Percentiles rank a stretch among this genome's conserved stretches.
These are phyloP conservation scores for Rauvolfia tetraphylla DNA, from an alignment of 257 asterid genomes.

Conservation along the genomic window DNA sequence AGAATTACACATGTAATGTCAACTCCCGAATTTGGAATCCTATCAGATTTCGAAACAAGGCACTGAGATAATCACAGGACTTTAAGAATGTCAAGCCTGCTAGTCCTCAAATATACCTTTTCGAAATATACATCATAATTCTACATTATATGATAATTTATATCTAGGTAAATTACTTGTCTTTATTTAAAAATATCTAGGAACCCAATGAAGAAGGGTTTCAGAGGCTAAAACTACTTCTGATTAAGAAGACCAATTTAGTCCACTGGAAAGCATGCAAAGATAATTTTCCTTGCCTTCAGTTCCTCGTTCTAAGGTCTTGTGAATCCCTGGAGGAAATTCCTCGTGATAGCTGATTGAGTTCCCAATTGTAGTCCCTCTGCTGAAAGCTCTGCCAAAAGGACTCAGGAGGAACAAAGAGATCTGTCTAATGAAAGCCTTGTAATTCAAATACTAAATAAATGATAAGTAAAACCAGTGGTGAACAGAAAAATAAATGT, in stretches of 20 bases:
- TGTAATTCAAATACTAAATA: neutral
- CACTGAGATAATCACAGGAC: too few relatives aligned
- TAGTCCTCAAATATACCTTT: too few relatives aligned
- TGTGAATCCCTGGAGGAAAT: neutral
- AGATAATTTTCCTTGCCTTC: neutral
- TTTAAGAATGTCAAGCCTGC: too few relatives aligned
- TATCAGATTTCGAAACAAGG: too few relatives aligned
- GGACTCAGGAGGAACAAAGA: neutral
- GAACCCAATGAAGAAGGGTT: constrained; percentile 18
- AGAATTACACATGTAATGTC: too few relatives aligned
- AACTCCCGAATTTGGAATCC: too few relatives aligned
- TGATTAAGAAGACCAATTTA: neutral
- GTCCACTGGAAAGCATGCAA: constrained; percentile 8
- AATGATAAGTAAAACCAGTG: neutral
- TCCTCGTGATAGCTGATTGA: neutral
- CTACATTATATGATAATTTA: too few relatives aligned
- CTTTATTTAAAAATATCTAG: too few relatives aligned
- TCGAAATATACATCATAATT: too few relatives aligned
- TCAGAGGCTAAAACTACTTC: constrained; percentile 9
- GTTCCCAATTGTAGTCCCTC: neutral
- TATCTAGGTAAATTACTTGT: too few relatives aligned
- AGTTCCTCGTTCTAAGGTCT: neutral
- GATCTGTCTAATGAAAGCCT: neutral
- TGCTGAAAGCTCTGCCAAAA: neutral
- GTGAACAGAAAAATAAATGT: too few relatives aligned